Evolutionary conservation across 2,329 filamentous ascomycete genomes (phyloP), one percentile per base, ranked within the genome.

Genomic region (Aspergillus ochraceus): DNA sequence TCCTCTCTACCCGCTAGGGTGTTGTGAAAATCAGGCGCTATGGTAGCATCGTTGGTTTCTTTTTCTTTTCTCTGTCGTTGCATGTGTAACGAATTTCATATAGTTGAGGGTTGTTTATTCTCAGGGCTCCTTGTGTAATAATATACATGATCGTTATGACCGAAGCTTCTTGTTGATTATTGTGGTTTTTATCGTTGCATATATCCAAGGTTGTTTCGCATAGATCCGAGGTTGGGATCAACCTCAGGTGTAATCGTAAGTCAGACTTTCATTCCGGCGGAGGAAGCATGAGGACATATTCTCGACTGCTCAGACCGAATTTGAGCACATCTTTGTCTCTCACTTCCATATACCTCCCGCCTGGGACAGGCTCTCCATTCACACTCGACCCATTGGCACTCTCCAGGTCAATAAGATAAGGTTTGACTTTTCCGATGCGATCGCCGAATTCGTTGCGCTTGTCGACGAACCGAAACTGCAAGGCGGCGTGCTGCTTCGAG

Each of bases 201-300:
- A 17, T 29, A 29, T 29, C 26, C 17, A 47, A 17, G 26, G 19
- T 22, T 42, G 36, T 42, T 17, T 17, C 36, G 36, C 17, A 19
- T 42, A n/a, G 36, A n/a, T 42, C 8, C 26, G 36, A n/a, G n/a
- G 36, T 6, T 42, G n/a, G 4, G 17, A 17, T 42, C 4, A 14
- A 6, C n/a, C 3, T 5, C 6, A 42, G 14, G 14, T n/a, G 36
- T 39, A n/a, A 42, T n/a, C 5, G 17, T n/a, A 42, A 12, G 36
- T 14, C 22, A 22, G 4, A 22, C 5, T 19, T 6, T 62, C 59
- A 70, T 32, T 64, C 67, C 36, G 74, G 66, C 24, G 77, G 76
- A 30, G 86, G 84, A 60, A 97, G 83, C 91, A 98, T 95, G 60
- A 98, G 76, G n/a, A 99, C 92, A 75, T 98, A 99, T 77, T 99